Base-by-base conservation (phyloP, 306 rosid genomes). In the Cucumis sativus region DNA sequence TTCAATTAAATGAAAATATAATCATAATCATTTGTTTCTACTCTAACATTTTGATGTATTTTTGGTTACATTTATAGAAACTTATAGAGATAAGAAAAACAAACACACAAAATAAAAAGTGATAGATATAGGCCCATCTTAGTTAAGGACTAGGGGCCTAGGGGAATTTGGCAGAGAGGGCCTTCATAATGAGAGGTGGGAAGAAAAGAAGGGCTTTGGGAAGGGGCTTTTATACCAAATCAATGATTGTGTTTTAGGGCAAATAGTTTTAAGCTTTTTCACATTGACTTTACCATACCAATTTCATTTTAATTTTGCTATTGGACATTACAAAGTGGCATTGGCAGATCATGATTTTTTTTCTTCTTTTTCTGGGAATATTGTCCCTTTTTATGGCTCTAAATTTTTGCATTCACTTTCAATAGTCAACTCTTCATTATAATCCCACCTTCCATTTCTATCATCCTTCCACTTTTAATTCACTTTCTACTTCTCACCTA, bases 381-480 rank as follows among this genome's bases (percentile, higher is more conserved):
- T 51, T 45, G 7, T 55, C 23, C 11, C 30, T 20, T 37, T 37
- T 35, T n/a, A 37, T 67, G 30, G 33, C 54, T 67, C 56, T 40
- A 67, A 67, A 41, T 21, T 68, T 68, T 68, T 67, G 52, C 54
- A 30, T 62, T 64, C 49, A 64, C 47, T 64, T 64, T 64, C 74
- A 68, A 68, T 68, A 43, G 74, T 68, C 74, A 68, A 43, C 74
- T 68, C 37, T 68, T 41, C 37, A 13, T 68, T 43, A 68, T 68
- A 68, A 41, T 68, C 74, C 73, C 73, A 66, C 73, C 30, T 39
- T 37, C 4, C 8, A 39, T 65, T 65, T 60, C 8, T 60, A 57
- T 57, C 13, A 2, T 57, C 62, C 25, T 57, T n/a, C 62, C 30
- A 57, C 62, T 20, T 57, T 57, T 57, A 3, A 8, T 63, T 63